Conservation (phyloP, 1,284 basidiomycete species). For the Fereydounia khargensis region DNA sequence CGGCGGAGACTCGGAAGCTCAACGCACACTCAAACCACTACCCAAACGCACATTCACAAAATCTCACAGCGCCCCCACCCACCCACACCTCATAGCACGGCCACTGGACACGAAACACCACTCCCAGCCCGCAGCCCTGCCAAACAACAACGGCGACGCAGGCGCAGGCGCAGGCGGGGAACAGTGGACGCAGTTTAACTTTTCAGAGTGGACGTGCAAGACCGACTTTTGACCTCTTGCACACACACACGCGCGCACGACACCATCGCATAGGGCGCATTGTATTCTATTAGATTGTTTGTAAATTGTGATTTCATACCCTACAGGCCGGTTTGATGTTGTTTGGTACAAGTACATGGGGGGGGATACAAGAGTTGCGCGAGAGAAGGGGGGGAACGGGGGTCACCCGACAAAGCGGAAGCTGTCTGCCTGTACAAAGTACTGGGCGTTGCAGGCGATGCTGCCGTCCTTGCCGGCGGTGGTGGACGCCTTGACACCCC, state of each 20-base stretch:
- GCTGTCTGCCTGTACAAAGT: constrained; percentile 48
- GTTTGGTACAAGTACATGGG: background rate
- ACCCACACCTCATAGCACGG: background rate
- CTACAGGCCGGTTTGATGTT: background rate
- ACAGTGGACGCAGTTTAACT: constrained; percentile 4
- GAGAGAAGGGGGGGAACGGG: background rate
- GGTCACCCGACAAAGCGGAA: constrained; percentile 45
- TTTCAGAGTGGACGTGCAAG: constrained; percentile 5
- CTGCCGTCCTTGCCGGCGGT: constrained; percentile 18
- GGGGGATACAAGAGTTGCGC: background rate
- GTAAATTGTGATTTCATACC: no score
- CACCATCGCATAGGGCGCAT: no score
- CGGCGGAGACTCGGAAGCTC: background rate
- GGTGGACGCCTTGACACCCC: constrained; percentile 10
- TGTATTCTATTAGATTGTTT: no score
- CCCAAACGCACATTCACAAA: constrained; percentile 3
- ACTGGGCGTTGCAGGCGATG: constrained; percentile 26
- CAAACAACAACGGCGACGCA: no score
- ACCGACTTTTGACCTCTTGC: constrained; percentile 15
- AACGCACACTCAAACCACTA: constrained; percentile 3
- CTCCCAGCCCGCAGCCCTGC: no score
- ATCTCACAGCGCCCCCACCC: constrained; percentile 1
- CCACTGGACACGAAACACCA: no score
- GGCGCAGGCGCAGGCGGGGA: background rate
- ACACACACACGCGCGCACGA: no score